phyloP scores from a whole-genome alignment of 345 rosid genomes.

The Hypericum androsaemum region DNA sequence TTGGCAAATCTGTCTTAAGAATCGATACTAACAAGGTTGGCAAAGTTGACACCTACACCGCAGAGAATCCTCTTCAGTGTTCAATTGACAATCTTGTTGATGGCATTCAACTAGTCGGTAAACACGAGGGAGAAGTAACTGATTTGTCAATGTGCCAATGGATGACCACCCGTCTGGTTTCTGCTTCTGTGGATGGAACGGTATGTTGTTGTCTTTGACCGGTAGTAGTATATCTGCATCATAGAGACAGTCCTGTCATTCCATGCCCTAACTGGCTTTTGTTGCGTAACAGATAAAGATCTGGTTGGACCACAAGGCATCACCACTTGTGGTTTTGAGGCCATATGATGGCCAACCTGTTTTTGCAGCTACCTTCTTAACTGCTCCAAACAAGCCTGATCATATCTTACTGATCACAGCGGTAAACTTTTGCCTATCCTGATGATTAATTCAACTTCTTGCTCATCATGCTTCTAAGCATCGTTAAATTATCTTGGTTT shows the following conservation, averaged over 20 bases:
- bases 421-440: conserved; percentile 30
- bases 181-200: conserved; percentile 83
- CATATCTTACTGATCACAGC: conserved; percentile 76
- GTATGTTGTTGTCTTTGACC: conserved; percentile 28
- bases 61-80: conserved; percentile 71
- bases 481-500: too few species aligned
- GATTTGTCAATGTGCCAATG: conserved; percentile 93
- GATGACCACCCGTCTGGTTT: conserved; percentile 74
- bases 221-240: too few species aligned
- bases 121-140: conserved; percentile 89
- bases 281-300: conserved; percentile 57
- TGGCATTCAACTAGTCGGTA: conserved; percentile 77
- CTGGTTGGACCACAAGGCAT: conserved; percentile 74
- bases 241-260: not conserved
- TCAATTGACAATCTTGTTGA: conserved; percentile 50
- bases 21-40: conserved; percentile 73
- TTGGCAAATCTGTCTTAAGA: conserved; percentile 59
- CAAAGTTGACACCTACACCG: conserved; percentile 44
- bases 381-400: conserved; percentile 64
- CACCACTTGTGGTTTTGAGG: conserved; percentile 57
- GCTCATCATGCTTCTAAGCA: too few species aligned
- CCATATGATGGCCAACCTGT: conserved; percentile 86
- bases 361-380: conserved; percentile 56
- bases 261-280: not conserved
- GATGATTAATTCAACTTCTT: not conserved